A percentile compares a stretch with the other conserved stretches of the same genome.
These are phyloP conservation scores for Alternaria sp. DNA, from an alignment of 2,329 filamentous ascomycete species.

Conservation along the genomic window DNA sequence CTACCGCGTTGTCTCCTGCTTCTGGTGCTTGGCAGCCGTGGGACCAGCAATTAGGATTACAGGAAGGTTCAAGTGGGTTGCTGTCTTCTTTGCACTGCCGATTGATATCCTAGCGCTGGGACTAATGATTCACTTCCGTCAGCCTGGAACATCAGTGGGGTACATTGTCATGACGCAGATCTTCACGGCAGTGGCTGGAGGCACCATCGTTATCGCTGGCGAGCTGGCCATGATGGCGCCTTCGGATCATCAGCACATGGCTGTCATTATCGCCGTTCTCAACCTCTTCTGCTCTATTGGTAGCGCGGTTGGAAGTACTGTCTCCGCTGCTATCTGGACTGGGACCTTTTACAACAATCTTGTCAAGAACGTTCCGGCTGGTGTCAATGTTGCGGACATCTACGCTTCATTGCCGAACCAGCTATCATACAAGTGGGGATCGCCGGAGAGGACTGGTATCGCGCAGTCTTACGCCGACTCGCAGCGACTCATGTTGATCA, in stretches of 20 bases:
- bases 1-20: conserved; percentile 41
- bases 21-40: neutral
- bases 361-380: conserved; percentile 52
- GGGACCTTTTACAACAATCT: conserved; percentile 54
- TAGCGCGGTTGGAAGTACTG: conserved; percentile 51
- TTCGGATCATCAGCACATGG: conserved; percentile 28
- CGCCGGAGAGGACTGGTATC: conserved; percentile 54
- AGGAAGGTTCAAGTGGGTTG: conserved; percentile 29
- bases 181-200: conserved; percentile 31
- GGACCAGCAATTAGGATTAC: conserved; percentile 27
- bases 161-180: conserved; percentile 44
- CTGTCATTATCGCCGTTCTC: conserved; percentile 54
- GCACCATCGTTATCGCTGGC: conserved; percentile 33
- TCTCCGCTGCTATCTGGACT: conserved; percentile 70
- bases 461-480: conserved; percentile 38
- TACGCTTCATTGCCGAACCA: conserved; percentile 64
- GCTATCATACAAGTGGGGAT: conserved; percentile 60
- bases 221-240: conserved; percentile 31
- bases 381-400: conserved; percentile 48
- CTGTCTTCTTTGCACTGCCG: conserved; percentile 24
- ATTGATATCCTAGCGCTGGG: conserved; percentile 31
- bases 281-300: conserved; percentile 67
- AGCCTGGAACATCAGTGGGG: conserved; percentile 32
- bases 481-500: conserved; percentile 42
- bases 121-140: conserved; percentile 19